Conservation (phyloP, 495 filamentous ascomycete genomes). For the Jackrogersella multiformis region DNA sequence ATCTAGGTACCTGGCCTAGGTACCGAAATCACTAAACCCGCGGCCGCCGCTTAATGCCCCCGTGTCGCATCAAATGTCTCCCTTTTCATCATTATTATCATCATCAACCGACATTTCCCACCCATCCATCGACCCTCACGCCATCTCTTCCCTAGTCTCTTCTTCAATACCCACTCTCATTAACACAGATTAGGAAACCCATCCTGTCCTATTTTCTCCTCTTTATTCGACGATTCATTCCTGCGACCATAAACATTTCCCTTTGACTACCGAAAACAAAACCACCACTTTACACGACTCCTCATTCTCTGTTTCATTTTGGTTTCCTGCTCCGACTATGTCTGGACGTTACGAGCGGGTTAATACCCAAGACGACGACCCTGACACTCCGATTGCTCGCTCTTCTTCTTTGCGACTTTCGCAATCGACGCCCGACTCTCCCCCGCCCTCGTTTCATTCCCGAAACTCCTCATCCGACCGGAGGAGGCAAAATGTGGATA, state of each 20-base stretch:
- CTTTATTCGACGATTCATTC: slow-evolving; percentile 14
- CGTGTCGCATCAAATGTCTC: slow-evolving; percentile 42
- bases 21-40: slow-evolving; percentile 20
- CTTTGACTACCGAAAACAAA: slow-evolving; percentile 18
- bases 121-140: slow-evolving; percentile 21
- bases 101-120: slow-evolving; percentile 18
- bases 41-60: slow-evolving; percentile 5
- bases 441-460: slow-evolving; percentile 93
- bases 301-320: slow-evolving; percentile 32
- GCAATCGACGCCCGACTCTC: slow-evolving; percentile 75
- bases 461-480: slow-evolving; percentile 76
- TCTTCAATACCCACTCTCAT: slow-evolving; percentile 34
- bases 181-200: slow-evolving; percentile 31
- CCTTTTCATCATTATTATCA: slow-evolving; percentile 18
- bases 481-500: slow-evolving; percentile 66
- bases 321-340: slow-evolving; percentile 61
- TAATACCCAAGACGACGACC: slow-evolving; percentile 59
- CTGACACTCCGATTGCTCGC: slow-evolving; percentile 50
- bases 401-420: slow-evolving; percentile 45
- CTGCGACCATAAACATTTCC: slow-evolving; percentile 26
- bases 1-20: neutral
- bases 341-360: slow-evolving; percentile 84
- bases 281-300: slow-evolving; percentile 8
- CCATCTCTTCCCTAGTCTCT: slow-evolving; percentile 28
- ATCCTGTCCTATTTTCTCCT: slow-evolving; percentile 19